Base-by-base conservation (phyloP, 164 flowering plant genomes). In the Santalum album region DNA sequence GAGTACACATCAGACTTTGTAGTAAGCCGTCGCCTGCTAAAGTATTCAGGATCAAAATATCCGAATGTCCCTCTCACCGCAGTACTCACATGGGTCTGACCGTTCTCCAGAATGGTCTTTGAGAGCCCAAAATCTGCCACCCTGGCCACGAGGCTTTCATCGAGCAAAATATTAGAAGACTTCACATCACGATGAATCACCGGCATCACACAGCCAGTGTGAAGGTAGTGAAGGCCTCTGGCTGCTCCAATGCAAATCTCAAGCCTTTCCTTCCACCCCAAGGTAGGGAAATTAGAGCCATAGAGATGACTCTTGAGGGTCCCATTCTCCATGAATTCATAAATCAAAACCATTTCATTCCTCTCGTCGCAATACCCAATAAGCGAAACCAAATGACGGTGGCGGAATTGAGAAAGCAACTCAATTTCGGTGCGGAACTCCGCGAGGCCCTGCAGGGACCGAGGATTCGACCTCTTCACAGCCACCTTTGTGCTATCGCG, bases 121-220 rank as follows among this genome's bases (percentile, higher is more conserved):
- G 96, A 87, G 19, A 87, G 80, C 29, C 96, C 96, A 57, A 87
- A 87, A 64, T 87, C 96, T 38, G 96, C 83, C 52, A 85, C 92
- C 58, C 85, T 87, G 20, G 96, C 87, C 78, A 85, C 70, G 54
- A 83, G 71, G 52, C 72, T 75, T 69, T 79, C 90, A 61, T 87
- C 92, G n/a, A 87, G 83, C 56, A 87, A 69, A 36, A 87, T 85
- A 52, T 87, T 87, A 19, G 96, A 86, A 26, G 96, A 80, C 64
- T 87, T 87, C 20, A 87, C 92, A 65, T 87, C 96, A 11, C 96
- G 89, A 53, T 87, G 96, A 50, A 85, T 85, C 12, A 85, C 78
- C 1, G 84, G 79, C 62, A 78, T 79, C 1, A 82, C 65, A 51
- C 73, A 63, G 50, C 87, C 86, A 12, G 96, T 87, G 66, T 87